Conservation (phyloP, 176 grass and related monocot species). For the Carex littledalei region DNA sequence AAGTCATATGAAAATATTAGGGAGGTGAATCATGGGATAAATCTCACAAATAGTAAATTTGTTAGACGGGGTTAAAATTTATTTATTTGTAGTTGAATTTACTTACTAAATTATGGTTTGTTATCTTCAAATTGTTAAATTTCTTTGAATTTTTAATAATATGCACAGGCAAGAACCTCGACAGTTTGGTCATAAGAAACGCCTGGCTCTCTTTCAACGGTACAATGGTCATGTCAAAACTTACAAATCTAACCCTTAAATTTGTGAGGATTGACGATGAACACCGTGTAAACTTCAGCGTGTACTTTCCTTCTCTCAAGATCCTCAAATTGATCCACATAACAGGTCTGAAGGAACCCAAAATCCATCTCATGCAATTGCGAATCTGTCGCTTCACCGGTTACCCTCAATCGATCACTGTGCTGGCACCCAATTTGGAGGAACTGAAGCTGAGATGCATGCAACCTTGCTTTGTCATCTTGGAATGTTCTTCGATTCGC, state of each 20-base stretch:
- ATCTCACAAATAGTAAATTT: background rate
- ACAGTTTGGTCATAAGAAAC: conserved; percentile 1
- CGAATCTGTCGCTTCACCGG: background rate
- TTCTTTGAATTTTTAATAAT: background rate
- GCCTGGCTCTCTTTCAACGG: conserved; percentile 1
- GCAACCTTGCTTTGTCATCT: background rate
- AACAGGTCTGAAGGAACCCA: background rate
- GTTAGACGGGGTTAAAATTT: background rate
- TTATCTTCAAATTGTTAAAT: background rate
- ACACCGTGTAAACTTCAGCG: background rate
- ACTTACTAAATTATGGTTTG: background rate
- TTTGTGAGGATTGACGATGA: conserved; percentile 6
- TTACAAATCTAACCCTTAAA: conserved; percentile 4
- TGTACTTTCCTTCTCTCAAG: conserved; percentile 8
- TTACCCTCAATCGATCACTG: background rate
- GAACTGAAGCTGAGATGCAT: conserved; percentile 10
- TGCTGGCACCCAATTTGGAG: conserved; percentile 4
- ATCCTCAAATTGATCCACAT: conserved; percentile 1
- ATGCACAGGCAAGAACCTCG: background rate
- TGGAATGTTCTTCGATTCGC: background rate
- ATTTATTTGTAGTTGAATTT: background rate
- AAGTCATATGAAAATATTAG: too few relatives aligned
- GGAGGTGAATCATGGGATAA: too few relatives aligned
- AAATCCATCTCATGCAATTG: conserved; percentile 13
- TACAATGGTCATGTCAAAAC: background rate